Percentiles rank a stretch among this genome's conserved stretches.
Conservation (phyloP, 257 asterid genomes). For the Gentiana straminea region DNA sequence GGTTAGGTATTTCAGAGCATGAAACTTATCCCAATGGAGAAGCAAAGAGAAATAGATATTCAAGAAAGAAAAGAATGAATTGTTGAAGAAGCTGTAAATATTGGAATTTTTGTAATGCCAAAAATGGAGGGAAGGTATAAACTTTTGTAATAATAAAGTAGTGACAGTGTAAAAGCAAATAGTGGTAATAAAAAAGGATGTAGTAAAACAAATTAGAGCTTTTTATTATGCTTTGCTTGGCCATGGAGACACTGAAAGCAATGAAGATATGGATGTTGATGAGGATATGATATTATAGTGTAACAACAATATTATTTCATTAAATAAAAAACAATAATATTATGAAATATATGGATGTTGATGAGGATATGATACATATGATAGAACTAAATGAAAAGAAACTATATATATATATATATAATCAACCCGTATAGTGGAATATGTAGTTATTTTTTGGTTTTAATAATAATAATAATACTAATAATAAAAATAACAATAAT, state of each 20-base stretch:
- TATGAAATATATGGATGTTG: no score
- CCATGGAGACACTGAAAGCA: slow-evolving; percentile 1
- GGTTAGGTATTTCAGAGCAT: slow-evolving; percentile 8
- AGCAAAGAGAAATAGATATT: slow-evolving; percentile 9
- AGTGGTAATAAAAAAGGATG: neutral
- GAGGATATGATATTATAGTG: no score
- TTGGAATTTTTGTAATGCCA: neutral
- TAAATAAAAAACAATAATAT: no score
- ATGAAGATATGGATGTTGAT: no score
- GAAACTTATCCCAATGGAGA: slow-evolving; percentile 22
- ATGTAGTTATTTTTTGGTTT: no score
- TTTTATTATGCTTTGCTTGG: slow-evolving; percentile 15
- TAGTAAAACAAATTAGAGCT: slow-evolving; percentile 7
- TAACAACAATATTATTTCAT: no score
- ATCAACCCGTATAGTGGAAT: no score
- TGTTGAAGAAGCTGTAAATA: slow-evolving; percentile 20
- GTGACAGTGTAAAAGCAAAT: neutral
- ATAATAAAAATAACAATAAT: no score
- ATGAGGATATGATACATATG: no score
- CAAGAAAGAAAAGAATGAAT: slow-evolving; percentile 26
- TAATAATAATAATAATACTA: no score
- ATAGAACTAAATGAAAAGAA: no score
- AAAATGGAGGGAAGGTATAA: slow-evolving; percentile 27
- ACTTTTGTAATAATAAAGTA: slow-evolving; percentile 10
- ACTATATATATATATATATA: no score